phyloP scores from a whole-genome alignment of 2,329 filamentous ascomycete genomes.

The Lachnellula subtilissima region DNA sequence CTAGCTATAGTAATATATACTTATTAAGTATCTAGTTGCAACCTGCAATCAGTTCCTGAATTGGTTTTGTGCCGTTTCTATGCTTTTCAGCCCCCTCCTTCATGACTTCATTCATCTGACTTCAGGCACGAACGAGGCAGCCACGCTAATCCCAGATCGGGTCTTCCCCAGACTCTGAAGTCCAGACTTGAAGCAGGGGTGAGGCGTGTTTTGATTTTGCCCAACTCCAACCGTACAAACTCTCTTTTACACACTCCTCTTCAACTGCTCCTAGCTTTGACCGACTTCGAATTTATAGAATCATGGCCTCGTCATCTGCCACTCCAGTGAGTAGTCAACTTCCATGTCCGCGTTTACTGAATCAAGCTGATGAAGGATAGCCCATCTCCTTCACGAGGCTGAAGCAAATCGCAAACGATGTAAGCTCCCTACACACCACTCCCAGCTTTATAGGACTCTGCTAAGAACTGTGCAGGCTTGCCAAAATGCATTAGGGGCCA shows the following conservation, averaged over 20 bases:
- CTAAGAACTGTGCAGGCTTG: constrained; percentile 60
- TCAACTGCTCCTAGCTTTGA: constrained; percentile 1
- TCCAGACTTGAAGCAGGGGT: background rate
- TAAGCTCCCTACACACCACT: constrained; percentile 36
- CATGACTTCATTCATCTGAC: too few relatives aligned
- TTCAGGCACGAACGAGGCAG: too few relatives aligned
- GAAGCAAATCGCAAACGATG: constrained; percentile 80
- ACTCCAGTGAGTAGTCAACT: constrained; percentile 22
- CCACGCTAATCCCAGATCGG: too few relatives aligned
- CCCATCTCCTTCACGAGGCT: constrained; percentile 72
- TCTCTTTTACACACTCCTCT: background rate
- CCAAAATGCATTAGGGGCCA: constrained; percentile 67
- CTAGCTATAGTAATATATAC: too few relatives aligned
- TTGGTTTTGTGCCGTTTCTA: background rate
- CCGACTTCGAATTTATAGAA: constrained; percentile 1
- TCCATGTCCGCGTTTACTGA: background rate
- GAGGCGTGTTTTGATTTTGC: background rate
- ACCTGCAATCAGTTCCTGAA: too few relatives aligned
- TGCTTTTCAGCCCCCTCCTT: background rate
- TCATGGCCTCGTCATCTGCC: constrained; percentile 25
- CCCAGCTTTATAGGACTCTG: constrained; percentile 1
- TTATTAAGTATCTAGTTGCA: too few relatives aligned
- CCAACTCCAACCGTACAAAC: constrained; percentile 1
- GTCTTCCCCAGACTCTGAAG: background rate
- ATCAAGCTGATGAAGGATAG: constrained; percentile 38